Evolutionary conservation across 2,329 filamentous ascomycete genomes (phyloP), one percentile per base, ranked within the genome.

Genomic region (Hymenoscyphus repandus): DNA sequence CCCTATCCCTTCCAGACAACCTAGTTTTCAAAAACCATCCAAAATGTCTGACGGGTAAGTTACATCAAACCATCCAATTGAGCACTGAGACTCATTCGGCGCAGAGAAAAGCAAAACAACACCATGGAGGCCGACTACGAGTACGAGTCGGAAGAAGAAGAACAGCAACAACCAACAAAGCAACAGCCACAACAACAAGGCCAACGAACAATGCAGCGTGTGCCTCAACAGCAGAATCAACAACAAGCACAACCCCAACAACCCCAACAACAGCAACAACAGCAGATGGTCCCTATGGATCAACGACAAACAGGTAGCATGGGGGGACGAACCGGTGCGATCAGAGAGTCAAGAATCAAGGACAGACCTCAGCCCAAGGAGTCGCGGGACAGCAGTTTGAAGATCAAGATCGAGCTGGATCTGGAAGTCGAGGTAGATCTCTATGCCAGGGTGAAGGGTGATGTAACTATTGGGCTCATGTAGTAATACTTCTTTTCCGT

Each of bases 361-460:
- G 68, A 71, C 56, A 57, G 68, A 10, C 68, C 67, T 17, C 30
- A 51, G 20, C 67, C 67, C 32, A 57, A 61, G 41, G 67, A 66
- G 53, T 61, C 61, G 44, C 61, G 67, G 56, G 68, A 69, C 48
- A 69, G 66, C 57, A 65, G 61, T 52, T 55, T 70, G 58, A 70
- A 70, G 61, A 68, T 71, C 57, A 69, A 70, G 61, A 69, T 71
- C 53, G 68, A 71, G 61, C 48, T 71, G 52, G 69, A 71, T 63
- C 62, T 64, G 37, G 64, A 66, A 62, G 64, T 66, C 44, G 63
- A 70, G 67, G 67, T 70, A 63, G 67, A 69, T 62, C 64, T 69
- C 50, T 69, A 70, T 51, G 67, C 68, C n/a, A 57, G 62, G 30
- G 64, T 66, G 36, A 66, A 67, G 53, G 64, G 64, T 54, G 64